phyloP scores from a whole-genome alignment of 164 flowering plant genomes.

The Dillenia turbinata region DNA sequence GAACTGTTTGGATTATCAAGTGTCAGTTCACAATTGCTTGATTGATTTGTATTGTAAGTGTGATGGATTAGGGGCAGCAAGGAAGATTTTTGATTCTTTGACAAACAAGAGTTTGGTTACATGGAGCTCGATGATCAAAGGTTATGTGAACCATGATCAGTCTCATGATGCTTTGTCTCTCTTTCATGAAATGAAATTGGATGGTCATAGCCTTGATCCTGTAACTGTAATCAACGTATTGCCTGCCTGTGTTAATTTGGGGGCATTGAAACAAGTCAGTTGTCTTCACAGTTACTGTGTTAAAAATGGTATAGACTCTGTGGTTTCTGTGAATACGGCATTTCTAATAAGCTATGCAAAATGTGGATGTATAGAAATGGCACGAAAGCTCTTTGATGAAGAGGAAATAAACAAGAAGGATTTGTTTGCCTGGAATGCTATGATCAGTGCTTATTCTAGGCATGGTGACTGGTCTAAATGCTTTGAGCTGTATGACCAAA shows the following conservation, averaged over 20 bases:
- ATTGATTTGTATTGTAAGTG: conserved; percentile 60
- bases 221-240: conserved; percentile 43
- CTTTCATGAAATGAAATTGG: conserved; percentile 38
- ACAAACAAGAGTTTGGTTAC: conserved; percentile 37
- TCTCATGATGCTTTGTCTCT: conserved; percentile 40
- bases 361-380: conserved; percentile 59
- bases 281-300: conserved; percentile 42
- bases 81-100: conserved; percentile 33
- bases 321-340: conserved; percentile 34
- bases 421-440: conserved; percentile 50
- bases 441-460: conserved; percentile 56
- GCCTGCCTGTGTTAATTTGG: conserved; percentile 55
- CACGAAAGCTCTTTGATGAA: conserved; percentile 45
- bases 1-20: conserved; percentile 37
- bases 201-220: conserved; percentile 34
- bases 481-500: conserved; percentile 27
- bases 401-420: conserved; percentile 34
- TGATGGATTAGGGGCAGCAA: conserved; percentile 23
- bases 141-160: conserved; percentile 33
- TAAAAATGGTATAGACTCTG: conserved; percentile 26
- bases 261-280: conserved; percentile 47
- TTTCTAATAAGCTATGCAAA: conserved; percentile 52
- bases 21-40: conserved; percentile 50
- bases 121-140: conserved; percentile 59
- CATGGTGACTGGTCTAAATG: conserved; percentile 45